Base-by-base conservation (phyloP, 2,329 filamentous ascomycete species). In the Stachybotrys chlorohalonatus region DNA sequence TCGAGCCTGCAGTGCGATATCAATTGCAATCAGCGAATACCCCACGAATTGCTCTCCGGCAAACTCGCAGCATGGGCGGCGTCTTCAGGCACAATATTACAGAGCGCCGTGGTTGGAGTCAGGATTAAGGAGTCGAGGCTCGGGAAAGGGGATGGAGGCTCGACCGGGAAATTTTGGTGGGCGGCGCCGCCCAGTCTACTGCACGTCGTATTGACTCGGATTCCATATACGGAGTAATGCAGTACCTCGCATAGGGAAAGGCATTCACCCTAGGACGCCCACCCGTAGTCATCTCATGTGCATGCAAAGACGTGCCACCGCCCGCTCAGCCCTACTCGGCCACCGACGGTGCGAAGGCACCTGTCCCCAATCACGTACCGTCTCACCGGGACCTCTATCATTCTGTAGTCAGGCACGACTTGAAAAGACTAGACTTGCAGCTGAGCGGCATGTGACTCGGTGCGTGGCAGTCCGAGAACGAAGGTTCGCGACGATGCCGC, bases 301-400 rank as follows among this genome's bases (percentile, higher is more conserved):
- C 31, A 51, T 17, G 49, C 3, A 32, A 9, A 32, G 17, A 31
- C 49, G 49, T 51, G 49, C 13, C 30, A 15, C 32, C 49, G 49
- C 49, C 49, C 49, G 49, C 49, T 51, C 49, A 51, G 49, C 49
- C 49, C 49, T 51, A 51, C 49, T 32, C 13, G 49, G 31, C 31
- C 31, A 9, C 16, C 31, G n/a, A 13, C 30, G 24, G 24, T 24
- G 24, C 24, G 24, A 24, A 24, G 24, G 24, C 24, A 24, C 24
- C 24, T 24, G 24, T 24, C 24, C 24, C 24, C 24, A 24, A 24
- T 24, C 24, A 24, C 24, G 24, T 24, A 24, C 24, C 24, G 24
- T 24, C 24, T 24, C 24, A 24, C 24, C 24, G 24, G 24, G 4
- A 24, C 24, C 24, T 24, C 24, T 24, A 24, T 24, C 24, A 24